phyloP scores from a whole-genome alignment of 768 basidiomycete genomes.

The Fistulinella prunicolor region DNA sequence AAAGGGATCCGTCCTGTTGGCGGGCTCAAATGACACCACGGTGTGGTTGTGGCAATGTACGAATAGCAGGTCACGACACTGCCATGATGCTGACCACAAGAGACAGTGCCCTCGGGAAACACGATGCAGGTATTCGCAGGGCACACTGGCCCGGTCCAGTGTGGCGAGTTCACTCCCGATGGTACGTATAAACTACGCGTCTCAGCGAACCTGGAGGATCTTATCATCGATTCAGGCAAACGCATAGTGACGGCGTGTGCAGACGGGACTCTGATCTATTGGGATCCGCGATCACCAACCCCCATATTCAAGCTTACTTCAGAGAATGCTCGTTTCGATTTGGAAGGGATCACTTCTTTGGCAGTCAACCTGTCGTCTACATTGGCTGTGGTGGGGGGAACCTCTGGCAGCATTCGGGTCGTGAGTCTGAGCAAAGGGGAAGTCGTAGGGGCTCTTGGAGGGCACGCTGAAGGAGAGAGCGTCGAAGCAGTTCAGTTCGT shows the following conservation, averaged over 20 bases:
- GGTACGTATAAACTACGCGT: slow-evolving; percentile 40
- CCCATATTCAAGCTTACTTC: slow-evolving; percentile 81
- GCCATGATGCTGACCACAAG: neutral
- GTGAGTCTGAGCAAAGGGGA: slow-evolving; percentile 86
- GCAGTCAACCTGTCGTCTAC: slow-evolving; percentile 84
- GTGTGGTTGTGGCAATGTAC: slow-evolving; percentile 97
- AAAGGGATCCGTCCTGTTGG: slow-evolving; percentile 81
- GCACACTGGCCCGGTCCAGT: slow-evolving; percentile 79
- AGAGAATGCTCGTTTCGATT: slow-evolving; percentile 67
- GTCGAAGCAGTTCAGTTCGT: slow-evolving; percentile 86
- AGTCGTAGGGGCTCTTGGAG: slow-evolving; percentile 71
- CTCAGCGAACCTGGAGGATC: neutral
- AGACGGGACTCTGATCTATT: slow-evolving; percentile 79
- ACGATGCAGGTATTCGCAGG: slow-evolving; percentile 97
- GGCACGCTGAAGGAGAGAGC: slow-evolving; percentile 84
- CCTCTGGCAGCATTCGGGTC: slow-evolving; percentile 80
- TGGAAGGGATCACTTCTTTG: slow-evolving; percentile 84
- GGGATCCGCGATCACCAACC: slow-evolving; percentile 81
- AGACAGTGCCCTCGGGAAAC: slow-evolving; percentile 85
- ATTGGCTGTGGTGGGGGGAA: slow-evolving; percentile 87
- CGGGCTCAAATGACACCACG: slow-evolving; percentile 89
- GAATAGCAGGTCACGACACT: slow-evolving; percentile 23
- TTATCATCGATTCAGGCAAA: slow-evolving; percentile 54
- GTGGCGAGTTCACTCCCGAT: slow-evolving; percentile 90
- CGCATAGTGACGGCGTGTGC: slow-evolving; percentile 84